A percentile compares a stretch with the other conserved stretches of the same genome.
phyloP scores from a whole-genome alignment of 2,329 filamentous ascomycete genomes.

The Clonostachys rosea region DNA sequence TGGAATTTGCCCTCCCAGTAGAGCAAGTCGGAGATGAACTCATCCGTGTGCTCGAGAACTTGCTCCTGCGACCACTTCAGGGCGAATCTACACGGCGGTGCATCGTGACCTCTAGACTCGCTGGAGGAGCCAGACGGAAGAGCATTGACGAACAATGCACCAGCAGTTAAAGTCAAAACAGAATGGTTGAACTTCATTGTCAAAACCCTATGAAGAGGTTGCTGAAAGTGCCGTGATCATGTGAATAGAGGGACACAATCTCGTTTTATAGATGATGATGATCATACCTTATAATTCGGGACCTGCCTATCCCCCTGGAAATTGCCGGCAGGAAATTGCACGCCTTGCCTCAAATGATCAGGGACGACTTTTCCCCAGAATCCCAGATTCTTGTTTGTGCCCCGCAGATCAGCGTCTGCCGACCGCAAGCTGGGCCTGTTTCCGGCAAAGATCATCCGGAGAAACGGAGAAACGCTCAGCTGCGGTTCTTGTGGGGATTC shows the following conservation, averaged over 20 bases:
- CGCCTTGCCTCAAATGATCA: too few species aligned
- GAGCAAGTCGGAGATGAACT: slow-evolving; percentile 27
- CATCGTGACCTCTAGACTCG: slow-evolving; percentile 3
- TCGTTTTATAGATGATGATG: too few species aligned
- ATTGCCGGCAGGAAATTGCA: too few species aligned
- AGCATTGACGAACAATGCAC: neutral
- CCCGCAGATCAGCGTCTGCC: too few species aligned
- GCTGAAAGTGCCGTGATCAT: too few species aligned
- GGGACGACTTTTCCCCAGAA: too few species aligned
- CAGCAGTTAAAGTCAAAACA: neutral
- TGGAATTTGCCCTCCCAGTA: slow-evolving; percentile 40
- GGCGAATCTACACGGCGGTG: slow-evolving; percentile 21
- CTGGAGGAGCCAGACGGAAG: neutral
- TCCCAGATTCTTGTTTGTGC: too few species aligned
- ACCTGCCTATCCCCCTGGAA: too few species aligned
- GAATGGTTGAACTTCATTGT: slow-evolving; percentile 1
- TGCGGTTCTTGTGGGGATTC: neutral
- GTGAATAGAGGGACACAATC: too few species aligned
- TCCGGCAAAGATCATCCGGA: neutral
- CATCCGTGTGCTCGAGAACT: slow-evolving; percentile 16
- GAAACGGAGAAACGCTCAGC: neutral
- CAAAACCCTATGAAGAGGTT: neutral
- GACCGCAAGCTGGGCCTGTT: too few species aligned
- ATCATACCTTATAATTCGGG: too few species aligned
- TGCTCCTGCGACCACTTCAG: slow-evolving; percentile 18